Evolutionary conservation across 192 early-diverging fungal species (phyloP).

Genomic region (Gonapodya prolifera): DNA sequence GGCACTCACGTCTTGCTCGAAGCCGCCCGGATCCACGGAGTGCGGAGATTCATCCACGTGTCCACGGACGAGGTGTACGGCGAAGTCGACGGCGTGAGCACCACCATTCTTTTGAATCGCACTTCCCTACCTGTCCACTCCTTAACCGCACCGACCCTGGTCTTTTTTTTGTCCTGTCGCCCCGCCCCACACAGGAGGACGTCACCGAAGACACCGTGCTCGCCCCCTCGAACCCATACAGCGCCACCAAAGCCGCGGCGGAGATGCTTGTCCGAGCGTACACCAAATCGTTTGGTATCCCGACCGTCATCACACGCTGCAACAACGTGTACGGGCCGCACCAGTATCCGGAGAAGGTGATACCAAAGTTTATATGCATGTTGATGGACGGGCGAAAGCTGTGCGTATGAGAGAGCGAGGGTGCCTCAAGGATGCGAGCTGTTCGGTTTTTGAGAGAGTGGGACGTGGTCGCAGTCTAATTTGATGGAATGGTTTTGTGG

Average conservation of each 20-base stretch:
- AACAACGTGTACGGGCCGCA: constrained; percentile 73
- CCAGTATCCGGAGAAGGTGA: constrained; percentile 78
- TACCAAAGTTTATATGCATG: constrained; percentile 66
- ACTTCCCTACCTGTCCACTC: not conserved
- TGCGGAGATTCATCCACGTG: constrained; percentile 60
- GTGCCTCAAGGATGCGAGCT: no score
- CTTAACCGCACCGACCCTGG: not conserved
- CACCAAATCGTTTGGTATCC: constrained; percentile 60
- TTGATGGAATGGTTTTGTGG: no score
- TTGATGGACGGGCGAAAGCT: constrained; percentile 37
- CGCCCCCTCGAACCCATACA: constrained; percentile 65
- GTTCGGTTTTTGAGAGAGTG: no score
- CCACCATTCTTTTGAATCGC: not conserved
- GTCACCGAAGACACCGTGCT: constrained; percentile 47
- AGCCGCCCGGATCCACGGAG: constrained; percentile 34
- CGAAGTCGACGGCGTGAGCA: constrained; percentile 31
- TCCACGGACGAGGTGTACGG: constrained; percentile 78
- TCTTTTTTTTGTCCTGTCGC: no score
- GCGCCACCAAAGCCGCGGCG: constrained; percentile 77
- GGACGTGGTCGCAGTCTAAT: no score
- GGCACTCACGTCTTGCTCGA: constrained; percentile 73
- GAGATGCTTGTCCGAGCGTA: constrained; percentile 65
- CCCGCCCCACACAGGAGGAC: constrained; percentile 46
- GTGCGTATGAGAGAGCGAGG: constrained; percentile 15
- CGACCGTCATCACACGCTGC: constrained; percentile 63